Base-by-base conservation (phyloP, 306 rosid genomes). In the Prunus dulcis region DNA sequence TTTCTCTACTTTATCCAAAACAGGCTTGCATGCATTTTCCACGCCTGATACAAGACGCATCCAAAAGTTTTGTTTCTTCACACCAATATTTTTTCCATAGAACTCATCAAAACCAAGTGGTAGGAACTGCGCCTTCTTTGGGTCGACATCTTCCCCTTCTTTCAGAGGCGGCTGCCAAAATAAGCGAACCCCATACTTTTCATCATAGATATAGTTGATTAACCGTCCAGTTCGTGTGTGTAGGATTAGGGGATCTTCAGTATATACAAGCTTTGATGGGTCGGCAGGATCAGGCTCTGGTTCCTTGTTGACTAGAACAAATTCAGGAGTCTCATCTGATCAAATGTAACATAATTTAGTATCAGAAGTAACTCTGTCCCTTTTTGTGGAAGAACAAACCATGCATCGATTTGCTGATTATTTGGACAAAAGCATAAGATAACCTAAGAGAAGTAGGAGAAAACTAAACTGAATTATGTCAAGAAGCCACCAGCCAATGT, bases 231-330 rank as follows among this genome's bases (percentile, higher is more conserved):
- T 90, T 77, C 88, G 96, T 49, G 93, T 92, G 80, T 95, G 98
- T 64, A 95, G 85, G 80, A 95, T 92, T 78, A 92, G 67, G 62
- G 98, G 98, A 86, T 86, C 87, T 81, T 92, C 92, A 34, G 87
- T 83, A 56, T 85, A 76, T 74, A 86, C 79, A 63, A 84, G 93
- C 84, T 84, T 88, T n/a, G 93, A 90, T 58, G 97, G 95, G 82
- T 92, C 96, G 56, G 89, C 88, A 30, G 97, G 97, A 85, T 92
- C 95, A 79, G 96, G 93, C 78, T 90, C 90, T 0, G 97, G 96
- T 75, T 88, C 97, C 82, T 90, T 91, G 85, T 89, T 90, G 47
- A 95, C 22, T 17, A 95, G 86, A 80, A 95, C 41, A 84, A 95
- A 95, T 78, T 95, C 98, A 3, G 97, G 97, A 84, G 64, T 51